Evolutionary conservation across 495 filamentous ascomycete species (phyloP), one percentile per base, ranked within the genome.

Genomic region (Penicillium cataractarum): DNA sequence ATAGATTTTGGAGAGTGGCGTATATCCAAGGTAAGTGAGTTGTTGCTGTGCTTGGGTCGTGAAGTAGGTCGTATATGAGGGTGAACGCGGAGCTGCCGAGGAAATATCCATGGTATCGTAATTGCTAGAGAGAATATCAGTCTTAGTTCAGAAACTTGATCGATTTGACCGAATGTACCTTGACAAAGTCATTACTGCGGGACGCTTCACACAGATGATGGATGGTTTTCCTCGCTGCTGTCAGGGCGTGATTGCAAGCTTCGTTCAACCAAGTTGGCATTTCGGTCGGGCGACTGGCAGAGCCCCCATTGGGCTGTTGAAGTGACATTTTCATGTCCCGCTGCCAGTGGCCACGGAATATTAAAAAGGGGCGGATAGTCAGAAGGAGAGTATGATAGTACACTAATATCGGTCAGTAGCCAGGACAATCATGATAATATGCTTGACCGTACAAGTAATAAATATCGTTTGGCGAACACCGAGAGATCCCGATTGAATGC

Each of bases 321-420:
- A 63, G 58, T 22, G 67, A 48, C 17, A 63, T 10, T 53, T 72
- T 70, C 57, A 65, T 70, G 35, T 74, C 71, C 7, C 74, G 69
- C 17, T 68, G 75, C 74, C 73, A 76, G 42, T 77, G 72, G 3
- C 76, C 78, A 1, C 78, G 73, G 51, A 81, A 79, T 9, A 82
- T 80, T 22, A 82, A 52, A 58, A 82, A 82, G 8, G 78, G 79
- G 0, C 79, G 74, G 55, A 77, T 80, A 1, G 79, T 82, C 2
- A 82, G 65, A 12, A 80, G 72, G 7, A 79, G 61, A 1, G 69
- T 75, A 42, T 75, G 75, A 39, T 80, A 77, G 40, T 80, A 82
- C 4, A 80, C 79, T 82, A 19, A 21, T 19, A n/a, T 19, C 4
- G 15, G 3, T 67, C 37, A 49, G 29, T 31, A 53, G 2, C 21